Conservation (phyloP, 495 filamentous ascomycete species). For the Tuber indicum region DNA sequence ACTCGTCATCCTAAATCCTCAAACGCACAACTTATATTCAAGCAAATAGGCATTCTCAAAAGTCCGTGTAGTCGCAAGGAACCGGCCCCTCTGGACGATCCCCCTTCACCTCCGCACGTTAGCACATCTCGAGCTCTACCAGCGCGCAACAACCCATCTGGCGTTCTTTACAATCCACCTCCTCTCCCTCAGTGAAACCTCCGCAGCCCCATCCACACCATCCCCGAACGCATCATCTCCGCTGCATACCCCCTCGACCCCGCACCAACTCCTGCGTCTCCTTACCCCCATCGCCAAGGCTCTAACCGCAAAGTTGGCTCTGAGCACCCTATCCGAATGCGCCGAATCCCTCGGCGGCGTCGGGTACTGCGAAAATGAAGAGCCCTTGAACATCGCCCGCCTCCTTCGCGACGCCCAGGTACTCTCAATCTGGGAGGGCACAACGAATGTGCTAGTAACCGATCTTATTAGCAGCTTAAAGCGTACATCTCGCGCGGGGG, state of each 20-base stretch:
- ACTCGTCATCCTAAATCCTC: background rate
- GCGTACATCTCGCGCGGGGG: constrained; percentile 39
- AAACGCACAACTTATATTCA: constrained; percentile 1
- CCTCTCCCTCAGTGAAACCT: constrained; percentile 50
- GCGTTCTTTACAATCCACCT: constrained; percentile 57
- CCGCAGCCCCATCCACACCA: constrained; percentile 18
- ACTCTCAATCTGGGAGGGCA: constrained; percentile 69
- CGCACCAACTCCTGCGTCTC: constrained; percentile 51
- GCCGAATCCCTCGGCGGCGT: constrained; percentile 71
- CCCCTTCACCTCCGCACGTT: constrained; percentile 59
- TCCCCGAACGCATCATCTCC: constrained; percentile 26
- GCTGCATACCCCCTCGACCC: constrained; percentile 34
- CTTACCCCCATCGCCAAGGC: constrained; percentile 64
- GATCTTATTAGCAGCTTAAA: constrained; percentile 56
- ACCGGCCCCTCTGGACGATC: constrained; percentile 51
- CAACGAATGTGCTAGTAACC: constrained; percentile 61
- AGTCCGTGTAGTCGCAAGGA: constrained; percentile 49
- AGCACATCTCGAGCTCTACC: constrained; percentile 47
- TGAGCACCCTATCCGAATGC: constrained; percentile 53
- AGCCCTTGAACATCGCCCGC: constrained; percentile 58
- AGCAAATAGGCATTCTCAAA: constrained; percentile 40
- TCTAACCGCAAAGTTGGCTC: constrained; percentile 51
- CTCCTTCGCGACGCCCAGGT: constrained; percentile 61
- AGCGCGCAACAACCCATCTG: constrained; percentile 56
- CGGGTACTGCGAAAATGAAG: constrained; percentile 64